A percentile compares a stretch with the other conserved stretches of the same genome.
These are phyloP conservation scores for Ceratocystis cubensis DNA, from an alignment of 2,329 filamentous ascomycete genomes.

Conservation along the genomic window DNA sequence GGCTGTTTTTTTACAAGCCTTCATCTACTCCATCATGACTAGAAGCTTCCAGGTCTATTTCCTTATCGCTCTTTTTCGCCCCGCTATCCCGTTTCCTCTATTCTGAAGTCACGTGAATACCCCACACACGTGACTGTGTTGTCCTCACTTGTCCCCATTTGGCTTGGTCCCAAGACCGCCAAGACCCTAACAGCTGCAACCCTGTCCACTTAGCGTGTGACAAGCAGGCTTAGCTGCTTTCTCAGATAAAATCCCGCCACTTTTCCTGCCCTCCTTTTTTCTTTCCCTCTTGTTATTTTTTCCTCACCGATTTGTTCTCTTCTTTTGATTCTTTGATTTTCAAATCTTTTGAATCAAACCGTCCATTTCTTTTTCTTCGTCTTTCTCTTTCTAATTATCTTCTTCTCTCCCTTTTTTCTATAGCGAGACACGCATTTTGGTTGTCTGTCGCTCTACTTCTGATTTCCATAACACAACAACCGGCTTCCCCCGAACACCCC, in stretches of 20 bases:
- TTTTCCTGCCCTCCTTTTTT: slow-evolving; percentile 9
- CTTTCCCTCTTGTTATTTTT: slow-evolving; percentile 23
- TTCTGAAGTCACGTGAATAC: not conserved
- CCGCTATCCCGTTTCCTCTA: too few relatives aligned
- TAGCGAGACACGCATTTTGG: slow-evolving; percentile 37
- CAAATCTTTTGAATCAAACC: slow-evolving; percentile 21
- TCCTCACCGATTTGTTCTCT: slow-evolving; percentile 24
- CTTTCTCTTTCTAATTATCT: not conserved
- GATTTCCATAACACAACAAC: slow-evolving; percentile 32
- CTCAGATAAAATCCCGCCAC: slow-evolving; percentile 16
- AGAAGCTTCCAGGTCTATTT: not conserved
- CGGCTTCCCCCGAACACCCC: slow-evolving; percentile 45
- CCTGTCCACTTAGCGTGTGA: not conserved
- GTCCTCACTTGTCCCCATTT: too few relatives aligned
- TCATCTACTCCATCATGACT: not conserved
- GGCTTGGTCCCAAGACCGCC: not conserved
- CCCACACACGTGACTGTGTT: not conserved
- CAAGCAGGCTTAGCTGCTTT: not conserved
- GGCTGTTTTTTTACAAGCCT: too few relatives aligned
- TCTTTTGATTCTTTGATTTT: slow-evolving; percentile 17
- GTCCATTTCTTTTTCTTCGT: not conserved
- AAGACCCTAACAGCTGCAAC: not conserved
- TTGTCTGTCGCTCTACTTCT: slow-evolving; percentile 40
- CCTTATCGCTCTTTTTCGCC: not conserved
- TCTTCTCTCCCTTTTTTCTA: slow-evolving; percentile 14